A percentile compares a stretch with the other conserved stretches of the same genome.
Evolutionary conservation across 169 alveolate genomes (phyloP).

Genomic region (Plasmodium coatneyi): DNA sequence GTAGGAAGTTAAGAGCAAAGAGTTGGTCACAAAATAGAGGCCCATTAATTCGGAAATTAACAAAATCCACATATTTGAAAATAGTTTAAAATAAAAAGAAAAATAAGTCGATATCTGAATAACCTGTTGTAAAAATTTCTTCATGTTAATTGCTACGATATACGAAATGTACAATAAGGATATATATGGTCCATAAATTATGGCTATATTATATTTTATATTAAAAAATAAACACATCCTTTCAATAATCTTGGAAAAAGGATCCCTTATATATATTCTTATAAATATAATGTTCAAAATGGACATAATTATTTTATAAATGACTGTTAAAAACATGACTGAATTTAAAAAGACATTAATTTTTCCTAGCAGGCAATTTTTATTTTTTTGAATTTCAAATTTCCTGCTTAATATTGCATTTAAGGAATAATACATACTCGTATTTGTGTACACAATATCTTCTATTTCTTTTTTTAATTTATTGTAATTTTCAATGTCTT

Average conservation of each 20-base stretch:
- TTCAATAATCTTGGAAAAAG: conserved; percentile 65
- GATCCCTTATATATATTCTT: conserved; percentile 66
- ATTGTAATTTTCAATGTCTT: conserved; percentile 53
- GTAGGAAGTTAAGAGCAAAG: conserved; percentile 63
- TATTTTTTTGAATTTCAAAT: conserved; percentile 68
- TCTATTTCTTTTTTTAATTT: conserved; percentile 65
- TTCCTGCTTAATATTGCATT: conserved; percentile 61
- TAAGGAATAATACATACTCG: conserved; percentile 69
- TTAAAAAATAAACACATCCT: conserved; percentile 58
- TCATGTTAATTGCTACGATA: conserved; percentile 69
- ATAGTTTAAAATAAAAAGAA: conserved; percentile 60
- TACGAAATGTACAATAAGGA: conserved; percentile 57
- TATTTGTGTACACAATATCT: conserved; percentile 67
- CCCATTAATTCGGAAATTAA: conserved; percentile 70
- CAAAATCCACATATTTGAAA: conserved; percentile 67
- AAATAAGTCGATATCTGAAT: conserved; percentile 59
- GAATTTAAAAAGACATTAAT: conserved; percentile 62
- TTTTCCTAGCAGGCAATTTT: conserved; percentile 37
- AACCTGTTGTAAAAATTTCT: conserved; percentile 62
- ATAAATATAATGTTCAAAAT: conserved; percentile 49
- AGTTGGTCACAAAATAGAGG: conserved; percentile 59
- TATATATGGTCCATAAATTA: conserved; percentile 70
- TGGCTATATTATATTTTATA: conserved; percentile 53
- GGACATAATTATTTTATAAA: conserved; percentile 66
- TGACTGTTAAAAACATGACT: conserved; percentile 53